Evolutionary conservation across 164 flowering plant genomes (phyloP).

Genomic region (Akebia trifoliata): DNA sequence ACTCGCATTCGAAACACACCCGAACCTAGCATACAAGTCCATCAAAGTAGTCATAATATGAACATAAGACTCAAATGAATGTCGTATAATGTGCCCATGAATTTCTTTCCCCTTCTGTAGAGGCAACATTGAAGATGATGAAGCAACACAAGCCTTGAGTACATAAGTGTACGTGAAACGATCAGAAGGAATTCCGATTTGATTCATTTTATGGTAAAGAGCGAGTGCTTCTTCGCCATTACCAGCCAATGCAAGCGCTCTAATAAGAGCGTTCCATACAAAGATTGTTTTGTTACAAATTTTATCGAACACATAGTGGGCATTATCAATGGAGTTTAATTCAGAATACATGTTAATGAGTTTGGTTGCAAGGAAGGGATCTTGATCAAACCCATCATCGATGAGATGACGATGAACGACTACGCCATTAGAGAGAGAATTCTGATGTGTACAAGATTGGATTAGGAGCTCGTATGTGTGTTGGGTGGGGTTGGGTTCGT

Average conservation of each 20-base stretch:
- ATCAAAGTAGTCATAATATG: slow-evolving; percentile 75
- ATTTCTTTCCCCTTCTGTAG: slow-evolving; percentile 55
- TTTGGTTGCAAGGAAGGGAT: slow-evolving; percentile 80
- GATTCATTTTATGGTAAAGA: slow-evolving; percentile 52
- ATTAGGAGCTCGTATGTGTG: slow-evolving; percentile 71
- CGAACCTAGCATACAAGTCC: slow-evolving; percentile 76
- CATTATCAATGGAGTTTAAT: slow-evolving; percentile 42
- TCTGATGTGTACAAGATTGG: slow-evolving; percentile 37
- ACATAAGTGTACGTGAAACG: slow-evolving; percentile 73
- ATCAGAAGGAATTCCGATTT: slow-evolving; percentile 42
- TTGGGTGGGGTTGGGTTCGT: slow-evolving; percentile 60
- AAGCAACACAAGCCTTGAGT: slow-evolving; percentile 75
- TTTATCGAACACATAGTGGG: slow-evolving; percentile 73
- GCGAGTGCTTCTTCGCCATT: slow-evolving; percentile 47
- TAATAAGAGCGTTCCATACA: slow-evolving; percentile 74
- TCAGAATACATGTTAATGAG: slow-evolving; percentile 64
- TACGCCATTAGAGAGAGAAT: slow-evolving; percentile 43
- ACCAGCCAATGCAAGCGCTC: slow-evolving; percentile 66
- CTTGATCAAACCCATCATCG: slow-evolving; percentile 58
- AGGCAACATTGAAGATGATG: slow-evolving; percentile 24
- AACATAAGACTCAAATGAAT: slow-evolving; percentile 51
- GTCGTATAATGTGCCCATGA: slow-evolving; percentile 64
- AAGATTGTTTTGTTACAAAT: slow-evolving; percentile 47
- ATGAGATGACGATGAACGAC: slow-evolving; percentile 49
- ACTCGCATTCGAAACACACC: slow-evolving; percentile 48